Evolutionary conservation across 805 yeast species (phyloP).

Genomic region (Candida chilensis): DNA sequence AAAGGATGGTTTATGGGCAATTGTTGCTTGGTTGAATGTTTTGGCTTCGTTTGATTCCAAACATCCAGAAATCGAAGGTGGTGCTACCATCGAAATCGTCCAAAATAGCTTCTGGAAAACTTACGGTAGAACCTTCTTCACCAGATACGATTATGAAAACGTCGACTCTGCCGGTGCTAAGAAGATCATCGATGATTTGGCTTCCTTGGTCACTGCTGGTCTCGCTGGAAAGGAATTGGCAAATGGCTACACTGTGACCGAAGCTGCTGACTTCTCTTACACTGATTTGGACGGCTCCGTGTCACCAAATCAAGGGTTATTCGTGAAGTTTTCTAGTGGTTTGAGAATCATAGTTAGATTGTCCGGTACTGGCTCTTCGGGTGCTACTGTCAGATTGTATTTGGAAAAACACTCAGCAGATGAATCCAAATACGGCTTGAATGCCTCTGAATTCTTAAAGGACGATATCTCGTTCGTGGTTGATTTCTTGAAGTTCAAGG

Average conservation of each 20-base stretch:
- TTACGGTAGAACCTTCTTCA: conserved; percentile 95
- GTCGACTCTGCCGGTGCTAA: conserved; percentile 70
- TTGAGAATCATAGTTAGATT: conserved; percentile 81
- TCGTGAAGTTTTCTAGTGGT: conserved; percentile 72
- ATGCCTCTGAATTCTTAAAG: conserved; percentile 62
- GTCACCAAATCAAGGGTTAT: conserved; percentile 81
- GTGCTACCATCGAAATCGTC: conserved; percentile 66
- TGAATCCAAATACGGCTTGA: conserved; percentile 29
- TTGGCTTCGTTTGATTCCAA: conserved; percentile 71
- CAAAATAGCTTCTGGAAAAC: conserved; percentile 83
- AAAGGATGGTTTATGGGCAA: conserved; percentile 97
- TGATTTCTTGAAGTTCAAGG: conserved; percentile 59
- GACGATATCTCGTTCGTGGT: conserved; percentile 56
- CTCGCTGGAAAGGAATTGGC: conserved; percentile 43
- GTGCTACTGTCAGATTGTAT: conserved; percentile 92
- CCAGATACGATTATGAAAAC: conserved; percentile 90
- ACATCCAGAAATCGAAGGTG: conserved; percentile 40
- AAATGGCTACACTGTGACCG: conserved; percentile 46
- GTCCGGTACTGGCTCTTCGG: conserved; percentile 96
- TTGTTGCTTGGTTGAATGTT: conserved; percentile 93
- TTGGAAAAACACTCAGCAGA: conserved; percentile 76
- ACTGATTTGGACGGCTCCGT: conserved; percentile 94
- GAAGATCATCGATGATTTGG: conserved; percentile 49
- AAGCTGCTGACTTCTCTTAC: conserved; percentile 84
- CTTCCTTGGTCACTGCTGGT: conserved; percentile 20